These are phyloP conservation scores for Lycium barbarum DNA, from an alignment of 257 asterid genomes.

Conservation along the genomic window DNA sequence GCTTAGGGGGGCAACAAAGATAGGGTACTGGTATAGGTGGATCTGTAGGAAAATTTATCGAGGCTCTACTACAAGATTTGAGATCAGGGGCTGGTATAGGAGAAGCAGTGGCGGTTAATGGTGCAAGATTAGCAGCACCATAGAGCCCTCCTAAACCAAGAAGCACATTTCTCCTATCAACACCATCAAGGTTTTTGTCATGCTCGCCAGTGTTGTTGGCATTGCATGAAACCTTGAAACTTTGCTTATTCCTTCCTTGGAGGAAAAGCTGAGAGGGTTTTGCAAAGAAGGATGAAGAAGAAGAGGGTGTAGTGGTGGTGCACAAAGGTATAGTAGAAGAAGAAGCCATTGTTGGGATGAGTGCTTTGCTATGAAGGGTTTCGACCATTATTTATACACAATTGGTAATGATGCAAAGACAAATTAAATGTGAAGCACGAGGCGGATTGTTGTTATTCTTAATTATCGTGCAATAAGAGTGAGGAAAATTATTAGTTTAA, in stretches of 20 bases:
- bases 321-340: too few species aligned
- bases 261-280: constrained; percentile 18
- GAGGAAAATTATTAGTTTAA: too few species aligned
- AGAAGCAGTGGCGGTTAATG: neutral
- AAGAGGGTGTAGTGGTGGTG: too few species aligned
- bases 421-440: too few species aligned
- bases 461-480: too few species aligned
- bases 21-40: neutral
- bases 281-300: neutral
- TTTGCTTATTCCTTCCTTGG: neutral
- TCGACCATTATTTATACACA: too few species aligned
- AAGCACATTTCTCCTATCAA: constrained; percentile 29
- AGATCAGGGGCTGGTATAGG: neutral
- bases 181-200: neutral
- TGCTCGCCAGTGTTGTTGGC: neutral
- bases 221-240: neutral
- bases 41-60: neutral
- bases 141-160: constrained; percentile 28
- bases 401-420: too few species aligned
- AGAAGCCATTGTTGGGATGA: too few species aligned
- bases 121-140: too few species aligned
- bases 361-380: too few species aligned
- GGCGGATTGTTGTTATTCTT: too few species aligned
- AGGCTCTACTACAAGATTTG: neutral
- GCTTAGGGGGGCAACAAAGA: neutral